phyloP scores from a whole-genome alignment of 192 early-diverging fungal genomes.

The Paraglomus occultum region DNA sequence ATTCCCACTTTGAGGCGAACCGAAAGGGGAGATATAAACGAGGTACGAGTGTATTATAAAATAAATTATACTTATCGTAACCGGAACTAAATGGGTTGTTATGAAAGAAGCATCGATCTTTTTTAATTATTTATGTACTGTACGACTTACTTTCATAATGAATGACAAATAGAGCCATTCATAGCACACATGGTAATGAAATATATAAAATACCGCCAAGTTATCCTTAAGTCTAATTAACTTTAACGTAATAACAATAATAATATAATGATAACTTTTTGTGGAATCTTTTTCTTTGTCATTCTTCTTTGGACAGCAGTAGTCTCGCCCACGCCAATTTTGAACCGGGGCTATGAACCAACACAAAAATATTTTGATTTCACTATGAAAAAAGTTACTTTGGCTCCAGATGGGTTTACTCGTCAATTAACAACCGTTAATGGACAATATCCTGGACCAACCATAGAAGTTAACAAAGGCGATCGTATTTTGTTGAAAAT shows the following conservation, averaged over 20 bases:
- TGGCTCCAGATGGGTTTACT: conserved; percentile 45
- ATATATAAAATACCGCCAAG: conserved; percentile 29
- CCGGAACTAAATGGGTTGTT: conserved; percentile 24
- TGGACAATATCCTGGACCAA: conserved; percentile 57
- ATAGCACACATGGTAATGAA: conserved; percentile 23
- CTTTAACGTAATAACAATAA: conserved; percentile 30
- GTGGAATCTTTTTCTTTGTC: conserved; percentile 26
- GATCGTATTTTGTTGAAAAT: conserved; percentile 50
- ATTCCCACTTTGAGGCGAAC: no score
- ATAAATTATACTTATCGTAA: conserved; percentile 31
- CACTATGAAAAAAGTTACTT: conserved; percentile 33
- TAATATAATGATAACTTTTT: conserved; percentile 29
- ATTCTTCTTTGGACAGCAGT: conserved; percentile 30
- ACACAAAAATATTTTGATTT: conserved; percentile 25
- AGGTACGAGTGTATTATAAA: no score
- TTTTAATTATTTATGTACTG: conserved; percentile 22
- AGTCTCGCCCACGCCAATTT: conserved; percentile 31
- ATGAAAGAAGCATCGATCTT: conserved; percentile 24
- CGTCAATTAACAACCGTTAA: conserved; percentile 45
- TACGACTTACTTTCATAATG: conserved; percentile 23
- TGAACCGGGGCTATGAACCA: conserved; percentile 28
- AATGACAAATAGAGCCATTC: conserved; percentile 26
- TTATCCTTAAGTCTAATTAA: conserved; percentile 30
- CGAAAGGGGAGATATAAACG: no score
- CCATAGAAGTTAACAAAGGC: conserved; percentile 47